Evolutionary conservation across 805 yeast genomes (phyloP), one percentile per base, ranked within the genome.

Genomic region (Komagataella mondaviorum): DNA sequence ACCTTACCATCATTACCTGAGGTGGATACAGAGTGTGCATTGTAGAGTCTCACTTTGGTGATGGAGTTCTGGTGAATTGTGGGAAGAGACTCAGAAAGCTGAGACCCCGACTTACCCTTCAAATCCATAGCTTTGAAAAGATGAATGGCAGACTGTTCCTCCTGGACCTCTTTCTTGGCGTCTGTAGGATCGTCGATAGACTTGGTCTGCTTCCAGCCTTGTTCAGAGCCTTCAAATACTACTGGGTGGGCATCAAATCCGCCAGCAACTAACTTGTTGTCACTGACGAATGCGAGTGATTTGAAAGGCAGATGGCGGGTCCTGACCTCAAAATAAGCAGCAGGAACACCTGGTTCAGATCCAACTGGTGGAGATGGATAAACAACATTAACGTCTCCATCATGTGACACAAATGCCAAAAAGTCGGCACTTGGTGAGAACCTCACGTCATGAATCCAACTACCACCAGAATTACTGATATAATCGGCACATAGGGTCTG

Each of bases 81-180:
- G 50, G 76, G 76, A 66, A 85, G 73, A 44, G 71, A 75, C 36
- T 75, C 66, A 45, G 73, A 71, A 50, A 69, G 67, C 51, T 65
- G 63, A 30, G 64, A 64, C 51, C 71, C 70, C 59, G 70, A 72
- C 52, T 86, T 78, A 54, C 99, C 99, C 73, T 89, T 93, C 65
- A 91, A 77, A 69, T 93, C 99, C 76, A 93, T 72, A 67, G 91
- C 96, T 68, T 88, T 83, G 72, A 93, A 93, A 90, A 91, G 88
- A 70, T 86, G 85, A 66, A 93, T 77, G 6, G 95, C 95, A 56
- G 83, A 78, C 56, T 85, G 86, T 55, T 86, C 84, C 51, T 76
- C 76, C 52, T 75, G 77, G 51, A 78, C 87, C 48, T 71, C 76
- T 17, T 63, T 67, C 55, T 65, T 60, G n/a, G 69, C 51, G n/a